Percentiles rank a stretch among this genome's conserved stretches.
Evolutionary conservation across 495 filamentous ascomycete genomes (phyloP).

Genomic region (Penicillium herquei): DNA sequence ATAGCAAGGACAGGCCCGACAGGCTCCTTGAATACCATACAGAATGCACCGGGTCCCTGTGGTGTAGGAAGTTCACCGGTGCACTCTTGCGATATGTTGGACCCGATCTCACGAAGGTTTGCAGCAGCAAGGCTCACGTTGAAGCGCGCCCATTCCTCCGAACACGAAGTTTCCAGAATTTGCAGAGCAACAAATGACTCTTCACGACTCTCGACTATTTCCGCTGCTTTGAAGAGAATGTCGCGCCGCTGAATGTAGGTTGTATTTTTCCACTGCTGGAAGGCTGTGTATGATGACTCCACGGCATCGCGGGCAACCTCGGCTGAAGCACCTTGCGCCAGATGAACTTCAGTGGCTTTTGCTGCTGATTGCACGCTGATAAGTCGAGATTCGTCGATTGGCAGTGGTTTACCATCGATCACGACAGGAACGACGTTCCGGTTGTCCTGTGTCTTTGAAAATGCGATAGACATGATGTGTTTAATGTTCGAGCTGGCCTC

Average conservation of each 20-base stretch:
- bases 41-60: no score
- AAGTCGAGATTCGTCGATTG: not conserved
- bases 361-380: not conserved
- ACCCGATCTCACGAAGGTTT: not conserved
- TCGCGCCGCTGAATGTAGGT: not conserved
- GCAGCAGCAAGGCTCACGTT: not conserved
- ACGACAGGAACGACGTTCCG: not conserved
- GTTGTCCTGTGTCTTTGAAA: not conserved
- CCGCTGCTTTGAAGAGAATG: not conserved
- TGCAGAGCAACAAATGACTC: not conserved
- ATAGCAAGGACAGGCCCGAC: slow-evolving; percentile 77
- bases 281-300: not conserved
- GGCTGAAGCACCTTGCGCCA: not conserved
- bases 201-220: not conserved
- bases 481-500: no score
- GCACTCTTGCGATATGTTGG: not conserved
- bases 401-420: not conserved
- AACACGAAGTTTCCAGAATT: not conserved
- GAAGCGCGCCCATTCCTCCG: not conserved
- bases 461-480: no score
- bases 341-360: not conserved
- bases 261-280: not conserved
- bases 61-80: slow-evolving; percentile 24
- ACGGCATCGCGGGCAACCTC: not conserved
- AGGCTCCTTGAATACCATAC: slow-evolving; percentile 64